These are phyloP conservation scores for Fonsecaea erecta DNA, from an alignment of 2,329 filamentous ascomycete genomes.

Conservation along the genomic window DNA sequence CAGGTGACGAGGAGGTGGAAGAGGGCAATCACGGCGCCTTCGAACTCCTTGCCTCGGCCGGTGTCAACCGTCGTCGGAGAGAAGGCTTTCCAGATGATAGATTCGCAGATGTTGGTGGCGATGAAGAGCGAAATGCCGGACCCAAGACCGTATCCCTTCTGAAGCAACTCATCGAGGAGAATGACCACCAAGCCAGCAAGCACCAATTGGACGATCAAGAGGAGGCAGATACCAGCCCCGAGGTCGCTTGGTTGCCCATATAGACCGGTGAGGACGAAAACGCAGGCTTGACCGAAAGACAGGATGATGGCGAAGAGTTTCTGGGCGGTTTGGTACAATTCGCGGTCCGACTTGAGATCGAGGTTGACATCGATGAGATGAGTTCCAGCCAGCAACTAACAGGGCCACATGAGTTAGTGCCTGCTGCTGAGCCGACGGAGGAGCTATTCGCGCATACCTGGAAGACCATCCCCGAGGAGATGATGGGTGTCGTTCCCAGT, in stretches of 20 bases:
- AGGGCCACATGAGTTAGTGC: constrained; percentile 11
- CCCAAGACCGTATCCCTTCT: constrained; percentile 98
- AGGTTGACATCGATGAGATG: constrained; percentile 99
- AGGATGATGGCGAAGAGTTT: constrained; percentile 98
- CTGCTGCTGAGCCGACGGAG: neutral
- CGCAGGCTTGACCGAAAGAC: constrained; percentile 94
- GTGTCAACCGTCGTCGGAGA: constrained; percentile 99
- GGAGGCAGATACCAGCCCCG: constrained; percentile 95
- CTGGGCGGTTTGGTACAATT: constrained; percentile 99
- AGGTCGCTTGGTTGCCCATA: constrained; percentile 97
- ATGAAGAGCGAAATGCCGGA: constrained; percentile 99
- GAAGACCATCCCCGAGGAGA: constrained; percentile 99
- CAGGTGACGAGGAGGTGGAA: constrained; percentile 98
- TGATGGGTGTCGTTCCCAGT: constrained; percentile 96
- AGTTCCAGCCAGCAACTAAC: constrained; percentile 90
- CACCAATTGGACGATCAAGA: constrained; percentile 96
- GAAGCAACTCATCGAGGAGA: constrained; percentile 96
- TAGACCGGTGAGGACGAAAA: constrained; percentile 97
- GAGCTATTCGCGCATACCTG: constrained; percentile 60
- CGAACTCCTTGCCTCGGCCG: constrained; percentile 96
- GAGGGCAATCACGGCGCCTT: constrained; percentile 95
- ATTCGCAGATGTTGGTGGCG: constrained; percentile 99
- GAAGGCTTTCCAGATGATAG: constrained; percentile 99
- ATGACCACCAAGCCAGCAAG: constrained; percentile 98
- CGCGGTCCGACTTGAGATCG: constrained; percentile 98